These are phyloP conservation scores for Paragyromitra xinjiangensis DNA, from an alignment of 495 filamentous ascomycete species.

Conservation along the genomic window DNA sequence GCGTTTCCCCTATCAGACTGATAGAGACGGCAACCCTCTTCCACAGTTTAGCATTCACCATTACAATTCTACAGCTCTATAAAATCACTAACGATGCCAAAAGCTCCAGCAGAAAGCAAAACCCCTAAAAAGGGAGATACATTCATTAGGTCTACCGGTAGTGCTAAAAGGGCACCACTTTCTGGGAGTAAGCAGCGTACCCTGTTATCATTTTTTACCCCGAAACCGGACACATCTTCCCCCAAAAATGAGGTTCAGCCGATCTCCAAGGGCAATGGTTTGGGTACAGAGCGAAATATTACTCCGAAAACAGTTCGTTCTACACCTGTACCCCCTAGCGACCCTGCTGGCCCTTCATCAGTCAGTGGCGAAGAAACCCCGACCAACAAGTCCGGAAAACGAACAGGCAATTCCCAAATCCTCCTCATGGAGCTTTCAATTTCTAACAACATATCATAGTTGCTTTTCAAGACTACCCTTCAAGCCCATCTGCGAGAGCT, in stretches of 20 bases:
- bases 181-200: slow-evolving; percentile 48
- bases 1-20: slow-evolving; percentile 21
- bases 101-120: slow-evolving; percentile 37
- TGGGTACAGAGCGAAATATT: neutral
- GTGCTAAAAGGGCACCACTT: slow-evolving; percentile 29
- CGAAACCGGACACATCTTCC: slow-evolving; percentile 18
- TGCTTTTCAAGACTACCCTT: slow-evolving; percentile 30
- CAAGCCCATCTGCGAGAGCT: slow-evolving; percentile 40
- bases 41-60: neutral
- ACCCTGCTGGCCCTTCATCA: slow-evolving; percentile 39
- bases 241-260: neutral
- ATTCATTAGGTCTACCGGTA: slow-evolving; percentile 2
- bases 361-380: slow-evolving; percentile 28
- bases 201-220: slow-evolving; percentile 52
- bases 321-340: slow-evolving; percentile 28
- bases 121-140: slow-evolving; percentile 29
- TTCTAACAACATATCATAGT: slow-evolving; percentile 28
- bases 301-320: neutral
- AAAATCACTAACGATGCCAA: slow-evolving; percentile 28
- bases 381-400: slow-evolving; percentile 16
- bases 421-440: neutral
- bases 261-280: neutral
- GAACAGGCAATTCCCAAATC: slow-evolving; percentile 17
- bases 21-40: slow-evolving; percentile 16
- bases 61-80: slow-evolving; percentile 6